Conservation (phyloP, 306 rosid species). For the Cotoneaster glaucophyllus region DNA sequence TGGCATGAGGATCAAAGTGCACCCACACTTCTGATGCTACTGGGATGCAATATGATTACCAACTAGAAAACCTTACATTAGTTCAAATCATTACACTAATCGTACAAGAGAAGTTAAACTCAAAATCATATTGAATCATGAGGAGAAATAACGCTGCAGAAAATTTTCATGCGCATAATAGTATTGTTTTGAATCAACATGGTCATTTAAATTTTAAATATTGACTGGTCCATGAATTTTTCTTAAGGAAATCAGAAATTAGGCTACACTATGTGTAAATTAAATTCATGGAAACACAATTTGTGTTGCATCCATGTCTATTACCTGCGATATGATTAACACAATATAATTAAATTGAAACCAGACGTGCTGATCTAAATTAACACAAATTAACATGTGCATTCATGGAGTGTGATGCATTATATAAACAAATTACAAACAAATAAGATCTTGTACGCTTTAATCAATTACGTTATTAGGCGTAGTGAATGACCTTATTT, state of each 20-base stretch:
- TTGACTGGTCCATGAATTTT: neutral
- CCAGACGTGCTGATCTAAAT: neutral
- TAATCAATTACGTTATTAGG: neutral
- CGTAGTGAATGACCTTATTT: neutral
- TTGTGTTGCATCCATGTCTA: neutral
- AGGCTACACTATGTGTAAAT: neutral
- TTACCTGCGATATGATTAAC: neutral
- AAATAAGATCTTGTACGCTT: neutral
- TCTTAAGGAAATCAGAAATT: neutral
- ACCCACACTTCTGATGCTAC: neutral
- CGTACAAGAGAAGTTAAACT: neutral
- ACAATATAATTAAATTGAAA: neutral
- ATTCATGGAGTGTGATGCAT: neutral
- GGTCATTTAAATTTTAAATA: neutral
- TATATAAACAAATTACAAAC: neutral
- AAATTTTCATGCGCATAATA: neutral
- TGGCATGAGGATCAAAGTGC: neutral
- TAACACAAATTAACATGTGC: neutral
- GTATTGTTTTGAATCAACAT: neutral
- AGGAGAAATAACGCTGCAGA: neutral
- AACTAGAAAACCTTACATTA: neutral
- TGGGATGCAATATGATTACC: conserved; percentile 1
- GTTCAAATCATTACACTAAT: neutral
- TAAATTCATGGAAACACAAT: neutral
- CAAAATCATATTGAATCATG: neutral